Evolutionary conservation across 2,329 filamentous ascomycete species (phyloP).

Genomic region (Fusarium siculi): DNA sequence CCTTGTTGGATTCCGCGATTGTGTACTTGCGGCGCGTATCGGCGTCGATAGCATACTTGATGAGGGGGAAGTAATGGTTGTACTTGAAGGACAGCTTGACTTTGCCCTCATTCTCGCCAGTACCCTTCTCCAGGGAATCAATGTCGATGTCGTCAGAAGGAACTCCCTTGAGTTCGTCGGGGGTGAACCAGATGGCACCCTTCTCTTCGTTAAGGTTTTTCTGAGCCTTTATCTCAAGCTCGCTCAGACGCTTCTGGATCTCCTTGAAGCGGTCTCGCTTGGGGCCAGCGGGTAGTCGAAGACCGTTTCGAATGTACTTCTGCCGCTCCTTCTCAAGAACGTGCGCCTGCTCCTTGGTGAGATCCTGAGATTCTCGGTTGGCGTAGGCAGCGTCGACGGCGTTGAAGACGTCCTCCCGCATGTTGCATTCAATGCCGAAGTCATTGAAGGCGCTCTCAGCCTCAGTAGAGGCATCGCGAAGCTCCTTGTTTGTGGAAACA

Average conservation of each 20-base stretch:
- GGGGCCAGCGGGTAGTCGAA: constrained; percentile 75
- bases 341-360: constrained; percentile 77
- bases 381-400: constrained; percentile 69
- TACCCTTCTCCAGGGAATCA: constrained; percentile 75
- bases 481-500: constrained; percentile 73
- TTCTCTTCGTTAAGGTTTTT: constrained; percentile 87
- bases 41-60: constrained; percentile 79
- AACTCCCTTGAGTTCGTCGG: constrained; percentile 78
- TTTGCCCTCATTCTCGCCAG: constrained; percentile 77
- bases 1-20: constrained; percentile 83
- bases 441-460: constrained; percentile 81
- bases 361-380: constrained; percentile 59
- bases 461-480: constrained; percentile 80
- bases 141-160: constrained; percentile 75
- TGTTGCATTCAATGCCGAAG: constrained; percentile 79
- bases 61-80: constrained; percentile 79
- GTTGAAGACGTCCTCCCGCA: constrained; percentile 84
- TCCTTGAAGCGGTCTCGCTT: constrained; percentile 85
- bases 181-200: constrained; percentile 82
- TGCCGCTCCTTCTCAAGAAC: constrained; percentile 82
- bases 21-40: constrained; percentile 76
- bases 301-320: constrained; percentile 79
- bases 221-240: constrained; percentile 78
- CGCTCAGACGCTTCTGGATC: constrained; percentile 82
- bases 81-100: constrained; percentile 85